Evolutionary conservation across 352 stramenopile species (phyloP).

Genomic region (Sclerospora graminicola): DNA sequence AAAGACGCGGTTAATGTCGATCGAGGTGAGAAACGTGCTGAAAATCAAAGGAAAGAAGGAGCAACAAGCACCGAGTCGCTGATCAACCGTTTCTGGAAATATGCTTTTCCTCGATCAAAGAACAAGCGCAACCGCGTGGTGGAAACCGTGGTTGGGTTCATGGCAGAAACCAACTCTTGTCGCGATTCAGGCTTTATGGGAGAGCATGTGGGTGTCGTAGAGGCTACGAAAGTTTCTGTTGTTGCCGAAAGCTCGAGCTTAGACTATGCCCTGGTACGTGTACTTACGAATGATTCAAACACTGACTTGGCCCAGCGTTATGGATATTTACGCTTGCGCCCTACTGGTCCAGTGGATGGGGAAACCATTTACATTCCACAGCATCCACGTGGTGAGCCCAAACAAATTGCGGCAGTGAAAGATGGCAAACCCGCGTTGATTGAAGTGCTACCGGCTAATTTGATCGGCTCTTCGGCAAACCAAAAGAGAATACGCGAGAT

Average conservation of each 20-base stretch:
- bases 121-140: slow-evolving; percentile 9
- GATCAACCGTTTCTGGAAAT: slow-evolving; percentile 11
- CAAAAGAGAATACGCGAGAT: slow-evolving; percentile 9
- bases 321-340: slow-evolving; percentile 36
- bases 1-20: slow-evolving; percentile 10
- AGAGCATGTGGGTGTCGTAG: slow-evolving; percentile 29
- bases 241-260: slow-evolving; percentile 31
- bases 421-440: slow-evolving; percentile 32
- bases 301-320: slow-evolving; percentile 32
- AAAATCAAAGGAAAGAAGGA: slow-evolving; percentile 1
- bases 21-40: not conserved
- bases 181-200: slow-evolving; percentile 19
- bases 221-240: slow-evolving; percentile 28
- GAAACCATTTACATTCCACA: slow-evolving; percentile 60
- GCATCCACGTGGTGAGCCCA: slow-evolving; percentile 47
- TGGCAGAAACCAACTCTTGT: slow-evolving; percentile 44
- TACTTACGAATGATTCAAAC: slow-evolving; percentile 23
- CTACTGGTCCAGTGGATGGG: slow-evolving; percentile 27
- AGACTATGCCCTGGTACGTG: slow-evolving; percentile 48
- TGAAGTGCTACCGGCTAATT: slow-evolving; percentile 11
- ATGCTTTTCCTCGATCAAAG: slow-evolving; percentile 1
- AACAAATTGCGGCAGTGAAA: slow-evolving; percentile 42
- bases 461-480: not conserved
- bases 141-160: slow-evolving; percentile 38
- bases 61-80: slow-evolving; percentile 19